A percentile compares a stretch with the other conserved stretches of the same genome.
phyloP scores from a whole-genome alignment of 345 rosid species.

The Eucalyptus leucophloia region DNA sequence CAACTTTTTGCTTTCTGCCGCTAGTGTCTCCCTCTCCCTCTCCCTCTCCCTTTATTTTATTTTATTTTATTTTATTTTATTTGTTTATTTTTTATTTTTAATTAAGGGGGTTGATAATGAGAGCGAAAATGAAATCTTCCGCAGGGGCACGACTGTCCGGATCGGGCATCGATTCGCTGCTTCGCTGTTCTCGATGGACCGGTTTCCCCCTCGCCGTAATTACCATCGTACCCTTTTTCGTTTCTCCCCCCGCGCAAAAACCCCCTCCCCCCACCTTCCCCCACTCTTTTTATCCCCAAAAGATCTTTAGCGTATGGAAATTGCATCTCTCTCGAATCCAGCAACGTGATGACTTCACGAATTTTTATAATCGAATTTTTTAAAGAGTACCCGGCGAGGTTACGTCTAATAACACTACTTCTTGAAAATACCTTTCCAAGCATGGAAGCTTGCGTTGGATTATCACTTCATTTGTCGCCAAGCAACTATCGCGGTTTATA shows the following conservation, averaged over 20 bases:
- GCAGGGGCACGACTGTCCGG: not conserved
- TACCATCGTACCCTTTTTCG: not conserved
- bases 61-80: not conserved
- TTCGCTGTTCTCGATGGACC: not conserved
- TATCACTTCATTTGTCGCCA: not conserved
- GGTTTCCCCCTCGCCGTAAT: not conserved
- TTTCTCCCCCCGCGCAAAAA: not conserved
- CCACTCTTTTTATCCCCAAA: not conserved
- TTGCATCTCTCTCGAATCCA: not conserved
- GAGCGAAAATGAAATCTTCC: not conserved
- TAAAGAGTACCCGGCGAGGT: not conserved
- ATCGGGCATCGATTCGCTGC: not conserved
- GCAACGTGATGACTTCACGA: not conserved
- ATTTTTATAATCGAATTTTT: not conserved
- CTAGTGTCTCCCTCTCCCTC: not conserved
- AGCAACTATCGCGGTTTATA: accelerated
- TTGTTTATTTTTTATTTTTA: not conserved
- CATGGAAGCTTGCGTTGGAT: not conserved
- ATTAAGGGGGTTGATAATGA: not conserved
- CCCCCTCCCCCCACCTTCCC: not conserved
- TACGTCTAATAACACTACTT: not conserved
- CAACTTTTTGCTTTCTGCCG: not conserved
- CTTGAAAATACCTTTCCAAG: not conserved
- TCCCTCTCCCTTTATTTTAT: not conserved
- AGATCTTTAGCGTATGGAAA: not conserved